Evolutionary conservation across 2,329 filamentous ascomycete species (phyloP), one percentile per base, ranked within the genome.

Genomic region (Alternaria alternata): DNA sequence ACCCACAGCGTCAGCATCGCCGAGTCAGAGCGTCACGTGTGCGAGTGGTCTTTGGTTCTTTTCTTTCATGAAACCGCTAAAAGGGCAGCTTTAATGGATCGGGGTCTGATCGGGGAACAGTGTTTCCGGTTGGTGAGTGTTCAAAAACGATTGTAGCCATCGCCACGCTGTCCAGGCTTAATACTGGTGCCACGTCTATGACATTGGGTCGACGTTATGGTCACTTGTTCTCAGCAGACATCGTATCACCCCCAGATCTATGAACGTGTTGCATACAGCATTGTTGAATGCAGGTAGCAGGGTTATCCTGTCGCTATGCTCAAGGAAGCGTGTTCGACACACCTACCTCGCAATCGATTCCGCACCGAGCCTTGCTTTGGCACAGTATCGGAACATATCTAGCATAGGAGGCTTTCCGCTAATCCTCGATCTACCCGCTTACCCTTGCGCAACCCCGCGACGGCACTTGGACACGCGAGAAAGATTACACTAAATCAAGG

Each of bases 371-470:
- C 32, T 32, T 26, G 18, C 16, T 14, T 43, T 24, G 28, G 28
- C 24, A 30, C 20, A 44, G 51, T 38, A 22, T 53, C 39, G 26
- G 51, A 53, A 24, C 14, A 44, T 53, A 51, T 30, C 49, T 51
- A 51, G 49, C 22, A 28, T 18, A 5, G 11, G 16, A 30, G 36
- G 36, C 12, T 26, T 4, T n/a, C 36, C 28, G 28, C 32, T 36
- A 47, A 43, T 12, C 8, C 26, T 3, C 6, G 5, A n/a, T 43
- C 18, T 28, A n/a, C 36, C 41, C 30, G 20, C 52, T 16, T 38
- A 47, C 30, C 42, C 41, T 12, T 46, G 52, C 32, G n/a, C 24
- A 44, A 47, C 42, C 32, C 42, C 41, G 32, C 42, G 32, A 9
- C 30, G 42, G 22, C 30, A 46, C 28, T 26, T 43, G 22, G 5